Base-by-base conservation (phyloP, 352 stramenopile genomes). In the Phytophthora megakarya region DNA sequence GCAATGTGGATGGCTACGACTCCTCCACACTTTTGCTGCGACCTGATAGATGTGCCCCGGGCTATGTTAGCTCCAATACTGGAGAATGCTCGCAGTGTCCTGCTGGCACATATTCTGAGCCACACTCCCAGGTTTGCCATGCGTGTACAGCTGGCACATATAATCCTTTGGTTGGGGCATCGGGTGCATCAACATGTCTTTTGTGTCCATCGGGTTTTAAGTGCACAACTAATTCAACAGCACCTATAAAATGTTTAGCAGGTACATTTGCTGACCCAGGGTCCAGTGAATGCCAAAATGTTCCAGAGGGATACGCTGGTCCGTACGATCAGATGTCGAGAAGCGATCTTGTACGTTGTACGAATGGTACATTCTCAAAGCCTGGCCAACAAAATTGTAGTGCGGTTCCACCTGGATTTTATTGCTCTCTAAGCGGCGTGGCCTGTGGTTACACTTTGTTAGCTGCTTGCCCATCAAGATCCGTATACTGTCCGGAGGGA, bases 361-460 rank as follows among this genome's bases (percentile, higher is more conserved):
- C 55, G 7, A 86, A 86, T 61, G 80, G 80, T 9, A 77, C 75
- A 9, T 86, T 81, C 38, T 85, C 80, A 1, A 84, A 86, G 25
- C 48, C 73, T 28, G 80, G 80, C 0, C 77, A 85, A 40, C 75
- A 60, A 35, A 69, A 30, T 9, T 89, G 80, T 37, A 80, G 62
- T 42, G 15, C 44, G 1, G 45, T 87, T 8, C 77, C 80, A 10
- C 71, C 65, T 21, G 80, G 80, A 10, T 76, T 79, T 35, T 84
- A 78, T 21, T 89, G 77, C n/a, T 22, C 58, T 0, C 57, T 59
- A 13, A 65, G 40, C 15, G 30, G 44, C 10, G 25, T 43, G 52
- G 40, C 65, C 11, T 89, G 80, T 47, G 65, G 72, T 1, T 79
- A 80, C 49, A 66, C 46, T 3, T 61, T 70, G 15, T 57, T 89